Percentiles rank a stretch among this genome's conserved stretches.
Evolutionary conservation across 805 yeast genomes (phyloP).

Genomic region (Yamadazyma insecticola): DNA sequence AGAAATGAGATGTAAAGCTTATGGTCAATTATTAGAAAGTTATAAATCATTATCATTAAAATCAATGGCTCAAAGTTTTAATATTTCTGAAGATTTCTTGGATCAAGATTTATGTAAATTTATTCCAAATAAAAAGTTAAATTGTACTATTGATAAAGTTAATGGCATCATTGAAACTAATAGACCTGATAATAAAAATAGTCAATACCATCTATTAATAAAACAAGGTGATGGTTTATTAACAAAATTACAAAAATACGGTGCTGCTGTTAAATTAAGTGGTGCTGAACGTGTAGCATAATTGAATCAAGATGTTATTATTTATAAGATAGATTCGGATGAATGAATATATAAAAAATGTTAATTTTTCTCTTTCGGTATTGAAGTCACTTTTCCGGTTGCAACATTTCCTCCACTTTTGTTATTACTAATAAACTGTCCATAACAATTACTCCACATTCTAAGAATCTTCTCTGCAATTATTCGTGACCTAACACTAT

Average conservation of each 20-base stretch:
- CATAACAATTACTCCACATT: no score
- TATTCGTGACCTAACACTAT: no score
- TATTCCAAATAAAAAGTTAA: slow-evolving; percentile 88
- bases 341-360: no score
- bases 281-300: slow-evolving; percentile 70
- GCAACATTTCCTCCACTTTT: no score
- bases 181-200: slow-evolving; percentile 93
- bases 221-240: slow-evolving; percentile 90
- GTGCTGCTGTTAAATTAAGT: slow-evolving; percentile 93
- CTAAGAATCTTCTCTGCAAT: no score
- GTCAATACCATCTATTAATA: slow-evolving; percentile 82
- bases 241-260: slow-evolving; percentile 93
- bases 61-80: slow-evolving; percentile 93
- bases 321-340: no score
- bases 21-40: slow-evolving; percentile 88
- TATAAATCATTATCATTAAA: slow-evolving; percentile 85
- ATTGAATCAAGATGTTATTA: no score
- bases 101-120: slow-evolving; percentile 85
- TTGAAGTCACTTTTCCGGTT: no score
- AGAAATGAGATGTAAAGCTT: slow-evolving; percentile 92
- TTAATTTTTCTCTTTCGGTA: no score
- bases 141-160: slow-evolving; percentile 93
- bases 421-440: no score
- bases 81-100: slow-evolving; percentile 80
- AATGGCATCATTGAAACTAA: slow-evolving; percentile 94